These are phyloP conservation scores for Penicillium argentinense DNA, from an alignment of 495 filamentous ascomycete species.

Conservation along the genomic window DNA sequence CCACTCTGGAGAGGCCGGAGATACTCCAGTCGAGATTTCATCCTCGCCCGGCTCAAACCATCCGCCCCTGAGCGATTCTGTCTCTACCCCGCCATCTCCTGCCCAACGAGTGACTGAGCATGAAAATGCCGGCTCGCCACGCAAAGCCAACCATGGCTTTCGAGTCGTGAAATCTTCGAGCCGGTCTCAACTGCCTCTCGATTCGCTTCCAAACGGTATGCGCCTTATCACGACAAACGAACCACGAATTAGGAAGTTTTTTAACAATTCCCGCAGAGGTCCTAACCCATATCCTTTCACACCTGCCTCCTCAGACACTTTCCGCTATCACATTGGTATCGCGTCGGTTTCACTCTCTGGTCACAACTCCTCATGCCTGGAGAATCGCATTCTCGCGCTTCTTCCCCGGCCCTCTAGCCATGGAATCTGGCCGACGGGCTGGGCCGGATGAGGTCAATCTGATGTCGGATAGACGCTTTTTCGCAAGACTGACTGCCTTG, in stretches of 20 bases:
- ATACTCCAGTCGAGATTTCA: constrained; percentile 27
- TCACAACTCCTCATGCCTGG: constrained; percentile 90
- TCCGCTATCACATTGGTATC: constrained; percentile 78
- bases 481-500: constrained; percentile 73
- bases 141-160: constrained; percentile 53
- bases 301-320: constrained; percentile 78
- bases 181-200: constrained; percentile 53
- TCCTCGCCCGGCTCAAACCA: constrained; percentile 26
- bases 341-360: constrained; percentile 74
- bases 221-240: constrained; percentile 23
- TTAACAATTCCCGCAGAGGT: constrained; percentile 62
- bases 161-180: constrained; percentile 57
- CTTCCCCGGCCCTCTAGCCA: constrained; percentile 70
- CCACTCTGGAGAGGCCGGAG: constrained; percentile 27
- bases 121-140: constrained; percentile 58
- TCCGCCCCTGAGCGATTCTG: constrained; percentile 32
- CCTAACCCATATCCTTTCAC: constrained; percentile 85
- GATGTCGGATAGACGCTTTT: constrained; percentile 67
- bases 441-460: constrained; percentile 44
- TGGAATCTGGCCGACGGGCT: constrained; percentile 28
- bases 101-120: constrained; percentile 70
- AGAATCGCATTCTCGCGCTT: constrained; percentile 83
- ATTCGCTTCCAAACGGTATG: constrained; percentile 80
- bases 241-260: background rate
- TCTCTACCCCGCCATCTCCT: constrained; percentile 34